Conservation (phyloP, 2,329 filamentous ascomycete species). For the Alternaria infectoria region DNA sequence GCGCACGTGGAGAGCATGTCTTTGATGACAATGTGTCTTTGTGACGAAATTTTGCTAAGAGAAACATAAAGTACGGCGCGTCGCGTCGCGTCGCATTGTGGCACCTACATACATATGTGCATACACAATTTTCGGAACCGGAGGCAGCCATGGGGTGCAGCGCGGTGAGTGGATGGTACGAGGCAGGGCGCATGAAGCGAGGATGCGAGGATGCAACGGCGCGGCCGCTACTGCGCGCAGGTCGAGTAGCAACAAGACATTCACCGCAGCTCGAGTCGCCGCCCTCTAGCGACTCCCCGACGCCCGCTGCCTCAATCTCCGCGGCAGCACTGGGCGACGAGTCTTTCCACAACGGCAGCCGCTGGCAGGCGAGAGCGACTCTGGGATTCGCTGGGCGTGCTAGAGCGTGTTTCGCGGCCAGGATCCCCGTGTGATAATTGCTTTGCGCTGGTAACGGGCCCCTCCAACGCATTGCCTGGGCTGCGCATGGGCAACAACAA, state of each 20-base stretch:
- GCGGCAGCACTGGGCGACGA: slow-evolving; percentile 9
- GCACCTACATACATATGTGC: not conserved
- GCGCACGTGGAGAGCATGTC: slow-evolving; percentile 12
- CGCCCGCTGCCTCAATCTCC: slow-evolving; percentile 15
- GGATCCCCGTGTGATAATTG: slow-evolving; percentile 37
- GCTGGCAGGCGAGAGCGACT: slow-evolving; percentile 9
- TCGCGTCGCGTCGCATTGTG: not conserved
- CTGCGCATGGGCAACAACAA: slow-evolving; percentile 31
- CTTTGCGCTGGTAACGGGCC: slow-evolving; percentile 32
- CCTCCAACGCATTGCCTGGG: slow-evolving; percentile 24
- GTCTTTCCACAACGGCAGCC: not conserved
- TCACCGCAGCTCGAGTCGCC: slow-evolving; percentile 10
- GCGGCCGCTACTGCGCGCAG: slow-evolving; percentile 12
- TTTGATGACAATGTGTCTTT: not conserved
- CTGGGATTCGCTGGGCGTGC: slow-evolving; percentile 21
- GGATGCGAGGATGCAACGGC: slow-evolving; percentile 3
- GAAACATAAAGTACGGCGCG: not conserved
- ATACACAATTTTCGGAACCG: not conserved
- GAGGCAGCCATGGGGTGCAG: not conserved
- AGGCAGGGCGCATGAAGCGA: slow-evolving; percentile 7
- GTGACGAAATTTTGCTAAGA: not conserved
- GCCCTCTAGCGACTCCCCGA: slow-evolving; percentile 13
- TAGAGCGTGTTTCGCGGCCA: slow-evolving; percentile 19
- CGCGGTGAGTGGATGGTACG: not conserved
- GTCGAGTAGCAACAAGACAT: slow-evolving; percentile 9